phyloP scores from a whole-genome alignment of 768 basidiomycete genomes.

The Astraeus odoratus region DNA sequence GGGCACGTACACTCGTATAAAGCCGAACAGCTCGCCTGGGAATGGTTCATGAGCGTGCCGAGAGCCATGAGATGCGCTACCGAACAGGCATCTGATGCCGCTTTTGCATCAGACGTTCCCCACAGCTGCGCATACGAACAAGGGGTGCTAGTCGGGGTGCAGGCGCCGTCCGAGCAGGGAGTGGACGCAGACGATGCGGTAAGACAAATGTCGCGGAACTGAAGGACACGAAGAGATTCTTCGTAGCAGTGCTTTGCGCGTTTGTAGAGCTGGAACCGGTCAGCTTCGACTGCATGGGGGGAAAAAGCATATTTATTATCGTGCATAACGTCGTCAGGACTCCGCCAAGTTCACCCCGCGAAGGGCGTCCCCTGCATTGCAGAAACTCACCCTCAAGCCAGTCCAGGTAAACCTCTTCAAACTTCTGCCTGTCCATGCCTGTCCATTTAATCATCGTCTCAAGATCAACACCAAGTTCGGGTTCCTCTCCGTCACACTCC shows the following conservation, averaged over 20 bases:
- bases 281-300: conserved; percentile 51
- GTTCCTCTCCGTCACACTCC: conserved; percentile 26
- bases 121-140: too few relatives aligned
- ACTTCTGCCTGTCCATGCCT: conserved; percentile 46
- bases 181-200: conserved; percentile 27
- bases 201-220: conserved; percentile 67
- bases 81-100: conserved; percentile 6
- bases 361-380: too few relatives aligned
- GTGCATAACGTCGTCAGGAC: not conserved
- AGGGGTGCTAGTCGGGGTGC: too few relatives aligned
- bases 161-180: too few relatives aligned
- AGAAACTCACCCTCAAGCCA: conserved; percentile 80
- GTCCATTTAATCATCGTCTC: conserved; percentile 67
- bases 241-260: conserved; percentile 75
- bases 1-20: conserved; percentile 76
- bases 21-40: conserved; percentile 61
- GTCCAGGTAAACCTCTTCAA: conserved; percentile 64
- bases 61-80: conserved; percentile 37
- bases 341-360: not conserved
- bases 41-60: conserved; percentile 73
- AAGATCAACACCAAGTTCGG: conserved; percentile 58
- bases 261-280: conserved; percentile 76
- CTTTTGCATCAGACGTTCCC: too few relatives aligned
- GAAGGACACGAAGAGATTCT: conserved; percentile 75
- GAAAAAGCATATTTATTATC: not conserved